Evolutionary conservation across 768 basidiomycete genomes (phyloP).

Genomic region (Suillus bovinus): DNA sequence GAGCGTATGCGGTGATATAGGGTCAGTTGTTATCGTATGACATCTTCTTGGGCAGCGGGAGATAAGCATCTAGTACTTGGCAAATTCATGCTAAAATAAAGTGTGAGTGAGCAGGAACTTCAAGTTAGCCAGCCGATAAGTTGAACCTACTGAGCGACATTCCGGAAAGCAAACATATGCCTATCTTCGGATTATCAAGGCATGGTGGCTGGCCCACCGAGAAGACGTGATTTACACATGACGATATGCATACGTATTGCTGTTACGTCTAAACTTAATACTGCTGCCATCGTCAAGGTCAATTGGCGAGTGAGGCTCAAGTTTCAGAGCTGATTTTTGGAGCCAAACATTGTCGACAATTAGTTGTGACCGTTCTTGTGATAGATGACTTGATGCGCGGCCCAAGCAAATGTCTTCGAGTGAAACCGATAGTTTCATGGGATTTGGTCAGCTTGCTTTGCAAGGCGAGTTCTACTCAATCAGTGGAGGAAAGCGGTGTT

Average conservation of each 20-base stretch:
- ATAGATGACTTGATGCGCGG: neutral
- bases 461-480: too few relatives aligned
- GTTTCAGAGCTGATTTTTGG: neutral
- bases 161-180: neutral
- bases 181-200: neutral
- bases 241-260: neutral
- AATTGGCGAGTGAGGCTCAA: neutral
- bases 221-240: neutral
- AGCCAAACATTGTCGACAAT: neutral
- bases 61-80: neutral
- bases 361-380: neutral
- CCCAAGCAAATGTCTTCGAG: too few relatives aligned
- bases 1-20: neutral
- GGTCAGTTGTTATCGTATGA: neutral
- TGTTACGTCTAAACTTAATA: neutral
- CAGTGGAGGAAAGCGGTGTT: too few relatives aligned
- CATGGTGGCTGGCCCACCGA: neutral
- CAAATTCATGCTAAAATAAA: neutral
- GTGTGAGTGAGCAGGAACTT: slow-evolving; percentile 1
- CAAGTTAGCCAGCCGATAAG: neutral
- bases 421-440: too few relatives aligned
- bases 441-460: too few relatives aligned
- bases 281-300: neutral
- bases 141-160: neutral
- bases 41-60: neutral